Evolutionary conservation across 257 asterid genomes (phyloP), one percentile per base, ranked within the genome.

Genomic region (Apocynum venetum): DNA sequence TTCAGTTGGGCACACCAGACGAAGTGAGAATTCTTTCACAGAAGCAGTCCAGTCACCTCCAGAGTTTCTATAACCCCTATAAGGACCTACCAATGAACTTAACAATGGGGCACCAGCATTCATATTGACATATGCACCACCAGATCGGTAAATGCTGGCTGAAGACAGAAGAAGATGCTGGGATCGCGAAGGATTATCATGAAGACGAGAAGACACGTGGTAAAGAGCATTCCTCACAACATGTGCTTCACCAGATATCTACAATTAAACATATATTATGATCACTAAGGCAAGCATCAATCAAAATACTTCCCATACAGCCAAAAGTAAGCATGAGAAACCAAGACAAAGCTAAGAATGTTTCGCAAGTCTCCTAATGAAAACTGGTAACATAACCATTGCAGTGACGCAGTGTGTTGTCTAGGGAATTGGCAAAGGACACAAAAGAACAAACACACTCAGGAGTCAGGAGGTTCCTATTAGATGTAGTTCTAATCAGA

Each of bases 141-240:
- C 96, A 67, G 95, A 85, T 78, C 91, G 83, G 79, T 92, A 89
- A 72, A 89, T 94, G 88, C 92, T 91, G 71, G 91, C 83, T 6
- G 91, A 76, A 64, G 89, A 88, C 85, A 94, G 77, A 20, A 94
- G 86, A 51, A 85, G 87, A 55, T 86, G 93, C 73, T 94, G 98
- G 59, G 98, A 88, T 66, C 93, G 85, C 4, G 98, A 94, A 59
- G 98, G 98, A 79, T 89, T 92, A 1, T 89, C 91, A 68, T 88
- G 98, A 73, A 94, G 89, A 71, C 91, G 85, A 76, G 83, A 76
- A 46, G 97, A 94, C 74, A 94, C 92, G 80, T 86, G 94, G 83
- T 81, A 89, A 65, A 94, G 93, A 40, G 97, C 97, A 41, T 86
- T 80, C 84, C 85, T 89, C 80, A 88, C 97, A 41, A 57, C 82